These are phyloP conservation scores for Pseudohyphozyma bogoriensis DNA, from an alignment of 768 basidiomycete genomes.

Conservation along the genomic window DNA sequence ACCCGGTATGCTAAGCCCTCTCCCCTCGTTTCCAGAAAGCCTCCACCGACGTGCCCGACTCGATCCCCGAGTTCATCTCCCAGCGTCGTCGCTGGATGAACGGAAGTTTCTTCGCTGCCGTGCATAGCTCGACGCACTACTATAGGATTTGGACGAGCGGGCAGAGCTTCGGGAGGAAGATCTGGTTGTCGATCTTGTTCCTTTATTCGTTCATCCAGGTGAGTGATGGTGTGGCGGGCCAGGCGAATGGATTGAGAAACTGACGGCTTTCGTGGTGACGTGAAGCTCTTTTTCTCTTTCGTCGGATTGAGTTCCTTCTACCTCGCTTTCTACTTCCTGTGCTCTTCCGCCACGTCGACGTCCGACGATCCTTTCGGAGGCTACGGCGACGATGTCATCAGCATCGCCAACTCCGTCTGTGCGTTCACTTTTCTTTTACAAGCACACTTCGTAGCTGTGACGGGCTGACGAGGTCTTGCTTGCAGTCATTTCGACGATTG, in stretches of 20 bases:
- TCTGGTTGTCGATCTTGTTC: slow-evolving; percentile 25
- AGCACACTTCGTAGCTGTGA: neutral
- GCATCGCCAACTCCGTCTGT: slow-evolving; percentile 49
- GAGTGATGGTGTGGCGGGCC: neutral
- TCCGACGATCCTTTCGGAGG: slow-evolving; percentile 62
- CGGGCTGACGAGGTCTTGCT: neutral
- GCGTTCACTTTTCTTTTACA: neutral
- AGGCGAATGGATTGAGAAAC: neutral
- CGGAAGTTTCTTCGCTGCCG: slow-evolving; percentile 29
- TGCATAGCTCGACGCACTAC: slow-evolving; percentile 32
- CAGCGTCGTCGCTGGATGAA: slow-evolving; percentile 39
- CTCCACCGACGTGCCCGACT: slow-evolving; percentile 33
- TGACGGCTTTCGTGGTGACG: too few relatives aligned
- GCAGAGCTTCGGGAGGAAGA: slow-evolving; percentile 35
- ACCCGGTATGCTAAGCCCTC: neutral
- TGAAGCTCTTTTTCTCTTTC: slow-evolving; percentile 36
- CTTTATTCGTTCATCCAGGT: slow-evolving; percentile 16
- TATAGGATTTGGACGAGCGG: slow-evolving; percentile 36
- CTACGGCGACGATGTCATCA: slow-evolving; percentile 62
- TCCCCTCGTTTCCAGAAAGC: too few relatives aligned
- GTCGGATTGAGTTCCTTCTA: slow-evolving; percentile 29
- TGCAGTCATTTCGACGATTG: slow-evolving; percentile 61
- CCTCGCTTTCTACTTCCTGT: slow-evolving; percentile 58
- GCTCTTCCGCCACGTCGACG: slow-evolving; percentile 61
- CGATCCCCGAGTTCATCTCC: slow-evolving; percentile 34